Evolutionary conservation across 768 basidiomycete genomes (phyloP).

Genomic region (Filobasidium floriforme): DNA sequence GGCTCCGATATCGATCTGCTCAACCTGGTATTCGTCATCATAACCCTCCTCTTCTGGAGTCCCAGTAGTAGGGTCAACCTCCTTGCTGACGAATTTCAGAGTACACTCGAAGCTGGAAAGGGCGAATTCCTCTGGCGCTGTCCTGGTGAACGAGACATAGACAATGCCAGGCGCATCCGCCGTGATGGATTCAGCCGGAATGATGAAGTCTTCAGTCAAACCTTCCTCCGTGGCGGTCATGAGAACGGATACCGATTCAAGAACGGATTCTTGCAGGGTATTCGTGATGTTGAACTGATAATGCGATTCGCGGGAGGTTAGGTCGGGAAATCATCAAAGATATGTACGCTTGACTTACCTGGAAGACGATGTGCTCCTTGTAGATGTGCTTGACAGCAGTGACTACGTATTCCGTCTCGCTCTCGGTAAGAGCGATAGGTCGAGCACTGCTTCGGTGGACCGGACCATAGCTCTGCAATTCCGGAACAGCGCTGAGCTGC

Average conservation of each 20-base stretch:
- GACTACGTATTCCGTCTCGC: conserved; percentile 96
- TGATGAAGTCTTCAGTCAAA: conserved; percentile 89
- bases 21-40: conserved; percentile 94
- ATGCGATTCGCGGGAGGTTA: not conserved
- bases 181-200: conserved; percentile 66
- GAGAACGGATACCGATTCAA: conserved; percentile 87
- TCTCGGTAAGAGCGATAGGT: conserved; percentile 79
- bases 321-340: not conserved
- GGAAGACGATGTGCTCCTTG: conserved; percentile 92
- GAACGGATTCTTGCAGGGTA: conserved; percentile 86
- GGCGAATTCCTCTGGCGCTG: conserved; percentile 65
- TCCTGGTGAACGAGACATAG: conserved; percentile 89
- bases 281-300: conserved; percentile 91
- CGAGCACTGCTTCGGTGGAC: conserved; percentile 77
- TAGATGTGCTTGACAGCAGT: conserved; percentile 94
- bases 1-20: conserved; percentile 88
- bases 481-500: conserved; percentile 77
- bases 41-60: conserved; percentile 98
- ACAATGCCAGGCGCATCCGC: conserved; percentile 71
- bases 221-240: conserved; percentile 74
- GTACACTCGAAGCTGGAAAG: conserved; percentile 79
- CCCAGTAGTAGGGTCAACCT: conserved; percentile 89
- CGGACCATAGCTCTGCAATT: conserved; percentile 74
- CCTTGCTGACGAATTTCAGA: conserved; percentile 93
- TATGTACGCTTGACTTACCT: conserved; percentile 52